phyloP scores from a whole-genome alignment of 2,329 filamentous ascomycete genomes.

The Pezicula carpinea region DNA sequence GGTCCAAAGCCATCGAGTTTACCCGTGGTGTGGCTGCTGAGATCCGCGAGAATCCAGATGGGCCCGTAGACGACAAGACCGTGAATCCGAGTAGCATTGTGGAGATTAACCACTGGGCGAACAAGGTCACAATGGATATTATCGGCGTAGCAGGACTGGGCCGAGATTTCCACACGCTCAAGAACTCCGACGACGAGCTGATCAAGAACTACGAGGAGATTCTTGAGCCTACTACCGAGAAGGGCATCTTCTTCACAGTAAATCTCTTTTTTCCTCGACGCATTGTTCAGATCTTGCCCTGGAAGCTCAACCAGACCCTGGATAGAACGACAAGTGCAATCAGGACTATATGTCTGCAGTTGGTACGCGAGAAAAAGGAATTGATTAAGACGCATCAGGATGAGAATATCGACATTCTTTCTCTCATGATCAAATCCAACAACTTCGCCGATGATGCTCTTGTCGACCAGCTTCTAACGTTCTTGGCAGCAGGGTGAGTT shows the following conservation, averaged over 20 bases:
- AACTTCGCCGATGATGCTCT: conserved; percentile 72
- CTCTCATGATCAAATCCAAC: conserved; percentile 70
- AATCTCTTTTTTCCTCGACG: conserved; percentile 56
- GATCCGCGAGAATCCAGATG: conserved; percentile 34
- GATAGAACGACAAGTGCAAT: conserved; percentile 49
- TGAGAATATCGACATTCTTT: conserved; percentile 66
- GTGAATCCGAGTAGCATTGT: conserved; percentile 36
- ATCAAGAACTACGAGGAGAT: conserved; percentile 50
- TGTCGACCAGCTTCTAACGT: conserved; percentile 83
- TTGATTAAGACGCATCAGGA: conserved; percentile 42
- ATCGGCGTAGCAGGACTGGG: conserved; percentile 70
- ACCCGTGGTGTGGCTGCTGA: conserved; percentile 53
- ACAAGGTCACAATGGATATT: conserved; percentile 66
- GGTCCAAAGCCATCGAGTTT: conserved; percentile 67
- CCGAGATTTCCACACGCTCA: conserved; percentile 61
- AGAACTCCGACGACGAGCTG: conserved; percentile 54
- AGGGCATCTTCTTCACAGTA: conserved; percentile 51
- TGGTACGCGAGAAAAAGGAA: conserved; percentile 66
- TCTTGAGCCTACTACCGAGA: conserved; percentile 46
- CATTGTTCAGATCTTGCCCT: conserved; percentile 57
- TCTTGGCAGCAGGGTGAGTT: conserved; percentile 64
- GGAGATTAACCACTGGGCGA: conserved; percentile 58
- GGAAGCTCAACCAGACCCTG: conserved; percentile 64
- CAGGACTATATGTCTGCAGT: conserved; percentile 58
- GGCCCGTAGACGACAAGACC: conserved; percentile 23